Evolutionary conservation across 352 stramenopile genomes (phyloP).

Genomic region (Peronospora farinosa): DNA sequence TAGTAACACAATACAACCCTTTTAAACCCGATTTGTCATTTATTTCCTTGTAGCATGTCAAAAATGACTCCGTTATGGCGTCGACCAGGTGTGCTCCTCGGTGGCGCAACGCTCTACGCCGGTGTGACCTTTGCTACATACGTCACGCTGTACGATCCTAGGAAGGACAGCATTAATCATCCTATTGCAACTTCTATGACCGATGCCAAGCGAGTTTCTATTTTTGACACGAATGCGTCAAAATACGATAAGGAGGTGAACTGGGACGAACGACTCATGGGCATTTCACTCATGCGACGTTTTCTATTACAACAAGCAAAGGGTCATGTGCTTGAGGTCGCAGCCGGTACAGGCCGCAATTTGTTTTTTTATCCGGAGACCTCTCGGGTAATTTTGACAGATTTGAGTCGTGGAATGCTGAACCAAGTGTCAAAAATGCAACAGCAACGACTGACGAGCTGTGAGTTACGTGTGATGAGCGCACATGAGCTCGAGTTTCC

Average conservation of each 20-base stretch:
- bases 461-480: conserved; percentile 53
- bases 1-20: too few species aligned
- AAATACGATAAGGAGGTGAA: conserved; percentile 77
- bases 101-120: conserved; percentile 50
- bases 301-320: conserved; percentile 64
- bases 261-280: conserved; percentile 72
- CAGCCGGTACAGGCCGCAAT: conserved; percentile 91
- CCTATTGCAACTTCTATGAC: conserved; percentile 31
- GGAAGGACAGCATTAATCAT: conserved; percentile 18
- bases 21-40: too few species aligned
- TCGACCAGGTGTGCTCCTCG: conserved; percentile 47
- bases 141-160: conserved; percentile 68
- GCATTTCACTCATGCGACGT: conserved; percentile 73
- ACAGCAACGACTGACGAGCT: conserved; percentile 19
- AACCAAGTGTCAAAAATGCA: conserved; percentile 35
- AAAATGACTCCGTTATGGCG: conserved; percentile 36
- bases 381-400: conserved; percentile 51
- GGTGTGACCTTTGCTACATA: conserved; percentile 53
- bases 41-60: background rate
- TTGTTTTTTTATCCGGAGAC: conserved; percentile 80
- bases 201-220: conserved; percentile 44
- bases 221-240: conserved; percentile 67
- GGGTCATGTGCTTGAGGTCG: conserved; percentile 90
- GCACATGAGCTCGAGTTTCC: conserved; percentile 55
- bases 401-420: conserved; percentile 75